Conservation (phyloP, 805 yeast genomes). For the Blastobotrys parvus region DNA sequence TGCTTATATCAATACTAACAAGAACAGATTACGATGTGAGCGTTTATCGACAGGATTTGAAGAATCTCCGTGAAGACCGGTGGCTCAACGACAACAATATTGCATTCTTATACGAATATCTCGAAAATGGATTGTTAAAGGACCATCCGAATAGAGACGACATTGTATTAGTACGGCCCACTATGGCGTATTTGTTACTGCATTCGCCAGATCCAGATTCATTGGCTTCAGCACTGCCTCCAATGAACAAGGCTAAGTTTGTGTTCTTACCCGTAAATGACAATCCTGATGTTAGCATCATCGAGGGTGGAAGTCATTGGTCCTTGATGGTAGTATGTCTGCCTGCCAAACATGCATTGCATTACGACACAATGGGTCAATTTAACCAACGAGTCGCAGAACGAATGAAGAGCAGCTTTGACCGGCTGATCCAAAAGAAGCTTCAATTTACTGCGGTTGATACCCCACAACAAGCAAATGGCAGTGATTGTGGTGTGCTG, state of each 20-base stretch:
- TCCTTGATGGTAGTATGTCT: conserved; percentile 48
- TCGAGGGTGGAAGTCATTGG: conserved; percentile 74
- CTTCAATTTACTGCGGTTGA: conserved; percentile 25
- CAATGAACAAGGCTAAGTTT: conserved; percentile 36
- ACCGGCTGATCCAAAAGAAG: conserved; percentile 20
- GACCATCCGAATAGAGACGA: conserved; percentile 21
- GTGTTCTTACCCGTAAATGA: conserved; percentile 65
- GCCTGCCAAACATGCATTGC: conserved; percentile 38
- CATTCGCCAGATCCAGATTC: conserved; percentile 34
- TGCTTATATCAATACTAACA: not conserved
- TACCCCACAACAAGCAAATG: conserved; percentile 42
- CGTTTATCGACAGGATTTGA: conserved; percentile 49
- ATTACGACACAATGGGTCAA: conserved; percentile 53
- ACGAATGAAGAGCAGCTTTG: conserved; percentile 28
- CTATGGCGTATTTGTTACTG: conserved; percentile 54
- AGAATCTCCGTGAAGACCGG: conserved; percentile 50
- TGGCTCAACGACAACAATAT: conserved; percentile 72
- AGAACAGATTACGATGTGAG: conserved; percentile 41
- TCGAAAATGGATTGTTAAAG: conserved; percentile 30
- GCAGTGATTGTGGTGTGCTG: conserved; percentile 43
- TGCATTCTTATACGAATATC: conserved; percentile 50
- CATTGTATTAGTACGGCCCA: conserved; percentile 44
- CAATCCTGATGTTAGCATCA: conserved; percentile 43
- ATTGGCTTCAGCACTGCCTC: conserved; percentile 40
- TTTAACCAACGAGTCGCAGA: conserved; percentile 35